A percentile compares a stretch with the other conserved stretches of the same genome.
phyloP scores from a whole-genome alignment of 257 asterid species.

The Solanum corneliomulleri region DNA sequence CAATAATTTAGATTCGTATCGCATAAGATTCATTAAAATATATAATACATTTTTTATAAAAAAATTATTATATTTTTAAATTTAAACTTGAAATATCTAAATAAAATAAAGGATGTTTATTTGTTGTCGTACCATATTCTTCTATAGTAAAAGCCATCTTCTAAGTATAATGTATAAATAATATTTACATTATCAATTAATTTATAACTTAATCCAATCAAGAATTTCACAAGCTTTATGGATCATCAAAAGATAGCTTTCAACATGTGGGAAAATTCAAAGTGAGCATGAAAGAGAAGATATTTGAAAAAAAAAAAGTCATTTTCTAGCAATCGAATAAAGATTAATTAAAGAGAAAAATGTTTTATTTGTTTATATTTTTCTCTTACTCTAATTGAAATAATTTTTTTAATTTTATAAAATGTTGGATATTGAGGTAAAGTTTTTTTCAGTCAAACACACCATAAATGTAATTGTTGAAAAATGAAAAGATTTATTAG shows the following conservation, averaged over 20 bases:
- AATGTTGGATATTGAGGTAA: no score
- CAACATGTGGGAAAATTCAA: background rate
- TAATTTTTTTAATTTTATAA: no score
- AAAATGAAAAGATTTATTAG: no score
- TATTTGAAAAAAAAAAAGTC: no score
- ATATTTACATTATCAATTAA: no score
- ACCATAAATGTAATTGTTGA: background rate
- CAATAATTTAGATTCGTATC: background rate
- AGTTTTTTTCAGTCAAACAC: background rate
- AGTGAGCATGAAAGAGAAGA: no score
- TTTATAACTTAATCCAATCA: background rate
- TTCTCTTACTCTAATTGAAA: no score
- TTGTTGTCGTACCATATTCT: background rate
- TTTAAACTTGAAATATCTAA: background rate
- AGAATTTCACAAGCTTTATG: background rate
- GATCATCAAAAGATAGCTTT: background rate
- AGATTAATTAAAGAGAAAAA: no score
- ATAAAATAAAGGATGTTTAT: background rate
- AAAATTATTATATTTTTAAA: no score
- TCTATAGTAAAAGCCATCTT: background rate
- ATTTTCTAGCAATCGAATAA: no score
- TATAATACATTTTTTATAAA: no score
- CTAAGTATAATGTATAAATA: background rate
- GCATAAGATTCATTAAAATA: background rate
- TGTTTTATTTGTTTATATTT: no score